Conservation (phyloP, 2,329 filamentous ascomycete species). For the Aspergillus sp. region DNA sequence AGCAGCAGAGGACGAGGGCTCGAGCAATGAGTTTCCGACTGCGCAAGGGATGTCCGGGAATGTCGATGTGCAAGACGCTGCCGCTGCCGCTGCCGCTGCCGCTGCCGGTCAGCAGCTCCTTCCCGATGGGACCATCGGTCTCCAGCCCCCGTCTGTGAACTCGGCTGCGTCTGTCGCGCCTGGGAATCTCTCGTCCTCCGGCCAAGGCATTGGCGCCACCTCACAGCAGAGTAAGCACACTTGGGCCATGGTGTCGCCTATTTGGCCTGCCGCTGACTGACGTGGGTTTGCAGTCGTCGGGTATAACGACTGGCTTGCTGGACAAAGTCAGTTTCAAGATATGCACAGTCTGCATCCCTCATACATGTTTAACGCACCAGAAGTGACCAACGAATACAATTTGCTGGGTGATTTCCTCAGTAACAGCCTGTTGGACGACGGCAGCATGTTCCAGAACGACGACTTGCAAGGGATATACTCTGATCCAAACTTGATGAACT, state of each 20-base stretch:
- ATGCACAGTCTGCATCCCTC: conserved; percentile 90
- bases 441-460: conserved; percentile 56
- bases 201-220: conserved; percentile 55
- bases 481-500: conserved; percentile 46
- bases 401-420: conserved; percentile 93
- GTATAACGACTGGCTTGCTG: conserved; percentile 73
- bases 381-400: conserved; percentile 95
- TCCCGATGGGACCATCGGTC: conserved; percentile 31
- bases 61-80: conserved; percentile 51
- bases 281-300: conserved; percentile 52
- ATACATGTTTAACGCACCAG: conserved; percentile 89
- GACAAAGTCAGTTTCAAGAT: conserved; percentile 79
- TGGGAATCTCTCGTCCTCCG: conserved; percentile 54
- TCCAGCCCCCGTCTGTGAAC: conserved; percentile 41
- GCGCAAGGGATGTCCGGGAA: conserved; percentile 41
- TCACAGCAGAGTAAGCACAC: conserved; percentile 66
- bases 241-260: no score
- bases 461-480: conserved; percentile 55
- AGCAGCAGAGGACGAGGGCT: conserved; percentile 51
- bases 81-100: no score
- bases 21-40: conserved; percentile 36
- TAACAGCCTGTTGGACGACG: conserved; percentile 80
- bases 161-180: conserved; percentile 51
- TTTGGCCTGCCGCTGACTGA: no score
- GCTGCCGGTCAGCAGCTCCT: conserved; percentile 35